Evolutionary conservation across 2,329 filamentous ascomycete genomes (phyloP).

Genomic region (Colletotrichum sidae): DNA sequence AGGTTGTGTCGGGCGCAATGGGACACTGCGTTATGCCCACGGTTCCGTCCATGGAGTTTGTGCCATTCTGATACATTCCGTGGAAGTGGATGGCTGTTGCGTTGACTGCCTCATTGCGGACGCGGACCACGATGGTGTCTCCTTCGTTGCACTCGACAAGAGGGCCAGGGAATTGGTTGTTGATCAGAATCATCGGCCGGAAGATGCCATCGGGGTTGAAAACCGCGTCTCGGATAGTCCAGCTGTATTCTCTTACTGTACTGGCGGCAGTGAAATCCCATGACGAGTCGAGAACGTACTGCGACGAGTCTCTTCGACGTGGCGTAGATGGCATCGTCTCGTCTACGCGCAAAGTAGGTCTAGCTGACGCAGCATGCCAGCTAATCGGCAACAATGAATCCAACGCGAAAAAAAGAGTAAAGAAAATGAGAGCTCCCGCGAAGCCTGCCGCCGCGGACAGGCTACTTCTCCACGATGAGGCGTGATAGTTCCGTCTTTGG

Average conservation of each 20-base stretch:
- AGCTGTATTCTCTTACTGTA: constrained; percentile 67
- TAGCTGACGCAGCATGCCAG: not conserved
- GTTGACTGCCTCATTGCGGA: constrained; percentile 75
- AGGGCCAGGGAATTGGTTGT: constrained; percentile 80
- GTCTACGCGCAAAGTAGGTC: constrained; percentile 6
- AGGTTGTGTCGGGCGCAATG: constrained; percentile 71
- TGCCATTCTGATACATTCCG: constrained; percentile 81
- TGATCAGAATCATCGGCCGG: constrained; percentile 75
- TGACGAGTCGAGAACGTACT: constrained; percentile 67
- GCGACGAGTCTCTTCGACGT: constrained; percentile 49
- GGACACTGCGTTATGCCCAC: constrained; percentile 75
- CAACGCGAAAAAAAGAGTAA: constrained; percentile 16
- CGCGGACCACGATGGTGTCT: constrained; percentile 76
- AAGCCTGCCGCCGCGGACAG: not conserved
- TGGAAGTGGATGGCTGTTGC: constrained; percentile 80
- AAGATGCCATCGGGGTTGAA: constrained; percentile 71
- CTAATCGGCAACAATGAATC: not conserved
- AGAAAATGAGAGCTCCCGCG: constrained; percentile 1
- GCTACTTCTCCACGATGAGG: not conserved
- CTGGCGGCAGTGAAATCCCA: constrained; percentile 67
- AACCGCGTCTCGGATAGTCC: constrained; percentile 68
- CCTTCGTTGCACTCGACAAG: constrained; percentile 79
- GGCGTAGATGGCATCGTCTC: constrained; percentile 33
- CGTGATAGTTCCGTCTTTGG: not conserved
- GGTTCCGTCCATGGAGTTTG: constrained; percentile 80